Conservation (phyloP, 768 basidiomycete genomes). For the Tylopilus sp. region DNA sequence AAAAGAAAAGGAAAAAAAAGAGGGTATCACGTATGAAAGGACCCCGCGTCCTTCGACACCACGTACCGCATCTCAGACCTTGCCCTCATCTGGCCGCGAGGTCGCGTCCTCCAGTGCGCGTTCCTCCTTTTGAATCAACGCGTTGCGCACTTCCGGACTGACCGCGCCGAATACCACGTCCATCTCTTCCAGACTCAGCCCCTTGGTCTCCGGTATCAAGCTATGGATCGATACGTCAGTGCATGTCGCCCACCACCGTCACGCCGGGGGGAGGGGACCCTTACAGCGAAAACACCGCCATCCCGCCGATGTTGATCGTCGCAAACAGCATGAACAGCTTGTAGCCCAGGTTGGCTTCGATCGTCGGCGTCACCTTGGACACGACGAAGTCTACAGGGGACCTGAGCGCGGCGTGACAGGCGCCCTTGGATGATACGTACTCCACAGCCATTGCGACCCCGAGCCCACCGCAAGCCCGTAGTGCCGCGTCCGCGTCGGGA, state of each 20-base stretch:
- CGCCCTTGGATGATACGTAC: slow-evolving; percentile 35
- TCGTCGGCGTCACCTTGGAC: slow-evolving; percentile 64
- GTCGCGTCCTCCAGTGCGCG: slow-evolving; percentile 19
- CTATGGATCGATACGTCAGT: slow-evolving; percentile 26
- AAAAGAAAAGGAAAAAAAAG: no score
- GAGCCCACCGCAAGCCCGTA: slow-evolving; percentile 75
- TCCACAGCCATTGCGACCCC: slow-evolving; percentile 81
- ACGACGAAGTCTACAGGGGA: slow-evolving; percentile 56
- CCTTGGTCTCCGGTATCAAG: slow-evolving; percentile 61
- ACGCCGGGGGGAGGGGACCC: no score
- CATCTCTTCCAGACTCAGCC: slow-evolving; percentile 53
- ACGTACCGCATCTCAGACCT: not conserved
- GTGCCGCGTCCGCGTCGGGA: slow-evolving; percentile 80
- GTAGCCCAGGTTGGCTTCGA: slow-evolving; percentile 60
- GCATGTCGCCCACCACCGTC: not conserved
- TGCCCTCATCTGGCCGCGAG: slow-evolving; percentile 1
- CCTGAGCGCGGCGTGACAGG: no score
- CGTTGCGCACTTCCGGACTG: slow-evolving; percentile 48
- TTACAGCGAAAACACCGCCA: slow-evolving; percentile 65
- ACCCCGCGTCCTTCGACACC: no score
- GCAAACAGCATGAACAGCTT: slow-evolving; percentile 80
- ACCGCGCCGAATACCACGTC: slow-evolving; percentile 59
- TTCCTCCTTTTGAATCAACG: slow-evolving; percentile 48
- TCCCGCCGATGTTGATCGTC: slow-evolving; percentile 67
- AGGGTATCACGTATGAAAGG: no score